phyloP scores from a whole-genome alignment of 1,284 basidiomycete species.

The Cerrena zonata region DNA sequence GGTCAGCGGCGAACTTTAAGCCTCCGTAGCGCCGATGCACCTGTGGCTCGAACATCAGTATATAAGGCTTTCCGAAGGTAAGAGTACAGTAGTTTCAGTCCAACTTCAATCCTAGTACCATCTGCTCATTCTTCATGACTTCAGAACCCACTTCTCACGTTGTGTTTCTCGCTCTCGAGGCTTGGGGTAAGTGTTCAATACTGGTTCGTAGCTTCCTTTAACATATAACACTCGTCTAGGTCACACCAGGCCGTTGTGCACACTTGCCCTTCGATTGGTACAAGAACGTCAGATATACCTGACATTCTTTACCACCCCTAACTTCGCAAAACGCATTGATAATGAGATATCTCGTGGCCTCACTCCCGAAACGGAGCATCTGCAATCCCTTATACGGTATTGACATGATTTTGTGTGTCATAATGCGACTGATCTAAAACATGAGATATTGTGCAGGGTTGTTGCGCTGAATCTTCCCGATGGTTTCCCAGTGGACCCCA shows the following conservation, averaged over 20 bases:
- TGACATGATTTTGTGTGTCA: neutral
- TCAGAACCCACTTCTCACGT: neutral
- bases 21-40: too few species aligned
- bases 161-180: neutral
- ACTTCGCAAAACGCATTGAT: conserved; percentile 13
- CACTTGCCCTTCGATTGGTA: conserved; percentile 14
- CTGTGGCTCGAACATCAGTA: too few species aligned
- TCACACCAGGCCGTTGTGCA: conserved; percentile 18
- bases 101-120: too few species aligned
- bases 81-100: too few species aligned
- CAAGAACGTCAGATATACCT: conserved; percentile 13
- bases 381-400: conserved; percentile 1
- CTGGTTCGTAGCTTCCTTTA: neutral
- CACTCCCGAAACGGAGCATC: conserved; percentile 5
- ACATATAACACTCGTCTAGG: conserved; percentile 12
- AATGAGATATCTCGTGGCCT: conserved; percentile 18
- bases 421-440: neutral
- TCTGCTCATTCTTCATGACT: too few species aligned
- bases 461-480: neutral
- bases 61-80: too few species aligned
- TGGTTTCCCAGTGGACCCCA: neutral
- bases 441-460: neutral
- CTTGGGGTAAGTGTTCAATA: neutral
- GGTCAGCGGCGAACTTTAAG: too few species aligned
- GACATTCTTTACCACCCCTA: conserved; percentile 15